A percentile compares a stretch with the other conserved stretches of the same genome.
These are phyloP conservation scores for Trichomonas gallinae DNA, from an alignment of 208 protist species.

Conservation along the genomic window DNA sequence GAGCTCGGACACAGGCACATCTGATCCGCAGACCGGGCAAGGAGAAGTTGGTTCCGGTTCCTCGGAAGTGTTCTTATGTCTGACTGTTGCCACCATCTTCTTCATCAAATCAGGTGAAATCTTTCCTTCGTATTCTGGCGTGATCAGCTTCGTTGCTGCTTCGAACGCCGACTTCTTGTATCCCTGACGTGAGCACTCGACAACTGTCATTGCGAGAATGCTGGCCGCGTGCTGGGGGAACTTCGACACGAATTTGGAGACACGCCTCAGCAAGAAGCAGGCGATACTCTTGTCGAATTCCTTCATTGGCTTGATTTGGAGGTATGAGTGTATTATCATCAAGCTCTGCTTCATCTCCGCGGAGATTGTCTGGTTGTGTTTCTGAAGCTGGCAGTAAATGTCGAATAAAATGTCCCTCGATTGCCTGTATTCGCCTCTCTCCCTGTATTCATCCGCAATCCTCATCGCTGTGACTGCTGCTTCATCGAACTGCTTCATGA, in stretches of 20 bases:
- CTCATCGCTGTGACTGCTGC: background rate
- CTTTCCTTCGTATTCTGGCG: constrained; percentile 8
- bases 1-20: background rate
- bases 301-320: background rate
- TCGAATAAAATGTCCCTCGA: background rate
- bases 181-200: background rate
- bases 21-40: background rate
- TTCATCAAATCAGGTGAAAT: background rate
- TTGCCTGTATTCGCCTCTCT: background rate
- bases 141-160: background rate
- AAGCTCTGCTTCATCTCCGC: background rate
- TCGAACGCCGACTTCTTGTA: background rate
- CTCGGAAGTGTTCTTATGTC: background rate
- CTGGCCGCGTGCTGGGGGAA: background rate
- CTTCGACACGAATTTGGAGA: background rate
- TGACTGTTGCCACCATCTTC: background rate
- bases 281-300: too few species aligned
- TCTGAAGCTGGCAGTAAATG: background rate
- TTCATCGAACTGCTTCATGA: background rate
- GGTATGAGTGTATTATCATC: background rate
- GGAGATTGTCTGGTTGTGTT: background rate
- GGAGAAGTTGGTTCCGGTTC: background rate
- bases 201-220: background rate
- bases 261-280: background rate
- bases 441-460: background rate